Percentiles rank a stretch among this genome's conserved stretches.
These are phyloP conservation scores for Hymenoscyphus linearis DNA, from an alignment of 2,329 filamentous ascomycete species.

Conservation along the genomic window DNA sequence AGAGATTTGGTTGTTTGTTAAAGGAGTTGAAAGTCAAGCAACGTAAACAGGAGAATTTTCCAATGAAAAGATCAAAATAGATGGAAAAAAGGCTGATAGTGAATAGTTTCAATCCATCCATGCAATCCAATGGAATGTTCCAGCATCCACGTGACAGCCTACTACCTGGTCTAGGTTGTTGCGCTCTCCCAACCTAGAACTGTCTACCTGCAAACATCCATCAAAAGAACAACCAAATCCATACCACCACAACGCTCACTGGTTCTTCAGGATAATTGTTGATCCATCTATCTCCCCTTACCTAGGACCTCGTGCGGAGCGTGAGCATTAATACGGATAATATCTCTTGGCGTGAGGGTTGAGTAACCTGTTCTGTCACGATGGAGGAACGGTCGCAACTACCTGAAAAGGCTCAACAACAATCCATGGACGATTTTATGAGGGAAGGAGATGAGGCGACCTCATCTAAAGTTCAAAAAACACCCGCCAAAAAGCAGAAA, in stretches of 20 bases:
- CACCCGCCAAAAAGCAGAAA: slow-evolving; percentile 14
- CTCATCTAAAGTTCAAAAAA: not conserved
- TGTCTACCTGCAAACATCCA: not conserved
- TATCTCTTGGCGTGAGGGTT: not conserved
- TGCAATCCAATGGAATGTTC: too few relatives aligned
- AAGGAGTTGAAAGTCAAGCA: too few relatives aligned
- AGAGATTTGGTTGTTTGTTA: too few relatives aligned
- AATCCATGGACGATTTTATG: slow-evolving; percentile 16
- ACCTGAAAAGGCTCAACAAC: not conserved
- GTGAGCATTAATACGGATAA: not conserved
- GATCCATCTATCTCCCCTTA: not conserved
- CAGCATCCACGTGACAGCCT: too few relatives aligned
- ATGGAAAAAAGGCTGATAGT: too few relatives aligned
- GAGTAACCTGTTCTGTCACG: not conserved
- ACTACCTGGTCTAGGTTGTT: too few relatives aligned
- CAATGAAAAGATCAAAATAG: too few relatives aligned
- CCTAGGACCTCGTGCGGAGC: not conserved
- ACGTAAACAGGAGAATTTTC: too few relatives aligned
- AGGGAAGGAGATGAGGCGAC: slow-evolving; percentile 13
- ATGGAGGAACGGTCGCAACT: not conserved
- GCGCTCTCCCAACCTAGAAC: too few relatives aligned
- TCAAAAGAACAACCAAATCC: not conserved
- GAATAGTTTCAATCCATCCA: too few relatives aligned
- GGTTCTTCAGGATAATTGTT: not conserved
- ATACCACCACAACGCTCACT: not conserved